Evolutionary conservation across 495 filamentous ascomycete species (phyloP), one percentile per base, ranked within the genome.

Genomic region (Oidiodendron maius): DNA sequence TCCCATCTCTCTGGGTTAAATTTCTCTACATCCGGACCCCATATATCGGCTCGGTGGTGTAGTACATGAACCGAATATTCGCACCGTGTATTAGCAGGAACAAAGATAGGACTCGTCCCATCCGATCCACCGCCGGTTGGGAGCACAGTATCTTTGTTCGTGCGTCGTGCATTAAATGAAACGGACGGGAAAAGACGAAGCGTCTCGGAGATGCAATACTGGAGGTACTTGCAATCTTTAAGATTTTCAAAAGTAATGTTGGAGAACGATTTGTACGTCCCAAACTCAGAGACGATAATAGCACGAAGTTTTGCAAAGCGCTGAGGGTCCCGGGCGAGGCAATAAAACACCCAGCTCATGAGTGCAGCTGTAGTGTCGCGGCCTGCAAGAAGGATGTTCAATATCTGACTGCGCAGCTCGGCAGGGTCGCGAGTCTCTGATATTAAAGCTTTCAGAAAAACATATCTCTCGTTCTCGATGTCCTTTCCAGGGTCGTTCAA

Each of bases 61-160:
- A 85, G 73, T 2, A 62, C 59, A 34, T 72, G 62, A 10, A 68
- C 50, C 39, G 55, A 67, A 44, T 69, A 81, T 10, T 64, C 51
- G 1, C 82, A 61, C 3, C 58, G 49, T n/a, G 67, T 52, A 8
- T 71, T 74, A 42, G 65, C 52, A 3, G 63, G 43, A 8, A 67
- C 49, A 30, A 52, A 58, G 18, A 70, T 62, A 8, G 60, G 60
- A 45, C 12, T 71, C 23, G 63, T 70, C 11, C 81, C 76, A 59
- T 88, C 80, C 0, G 77, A 71, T 0, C 89, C 89, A 23, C 89
- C 89, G 15, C 89, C 89, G 16, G 68, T 65, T 0, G 89, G 89
- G 3, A 95, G 76, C 1, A 78, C 78, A 3, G 88, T 90, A 62
- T 91, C 84, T 36, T 74, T 74, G 3, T 80, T 69, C 0, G 87